These are phyloP conservation scores for Volvariella surrecta DNA, from an alignment of 1,284 basidiomycete genomes.

Conservation along the genomic window DNA sequence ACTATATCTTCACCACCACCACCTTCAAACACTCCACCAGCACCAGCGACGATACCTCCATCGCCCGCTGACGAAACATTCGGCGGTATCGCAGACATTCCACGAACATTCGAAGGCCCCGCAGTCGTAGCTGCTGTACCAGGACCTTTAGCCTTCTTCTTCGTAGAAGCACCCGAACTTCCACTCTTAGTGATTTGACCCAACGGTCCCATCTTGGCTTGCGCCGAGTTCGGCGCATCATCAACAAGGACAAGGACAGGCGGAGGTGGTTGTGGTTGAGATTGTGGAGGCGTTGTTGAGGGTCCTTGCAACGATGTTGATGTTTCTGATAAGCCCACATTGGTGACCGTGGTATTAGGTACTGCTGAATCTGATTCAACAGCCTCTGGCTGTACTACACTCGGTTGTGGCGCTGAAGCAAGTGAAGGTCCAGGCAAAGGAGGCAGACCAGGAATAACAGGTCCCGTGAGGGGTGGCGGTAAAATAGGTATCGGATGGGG, in stretches of 20 bases:
- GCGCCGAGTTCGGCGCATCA: conserved; percentile 46
- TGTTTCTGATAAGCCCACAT: conserved; percentile 9
- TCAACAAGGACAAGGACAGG: conserved; percentile 42
- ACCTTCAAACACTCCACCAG: conserved; percentile 8
- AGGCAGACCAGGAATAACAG: conserved; percentile 6
- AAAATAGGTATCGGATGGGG: conserved; percentile 11
- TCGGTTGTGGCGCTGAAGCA: conserved; percentile 6
- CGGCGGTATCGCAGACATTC: background rate
- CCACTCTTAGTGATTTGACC: conserved; percentile 53
- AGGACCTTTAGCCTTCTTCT: conserved; percentile 29
- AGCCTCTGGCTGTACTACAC: background rate
- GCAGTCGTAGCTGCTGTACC: background rate
- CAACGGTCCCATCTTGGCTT: conserved; percentile 66
- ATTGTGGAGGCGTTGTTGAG: conserved; percentile 3
- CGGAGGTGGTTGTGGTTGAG: conserved; percentile 12
- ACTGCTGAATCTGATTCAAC: background rate
- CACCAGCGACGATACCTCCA: conserved; percentile 3
- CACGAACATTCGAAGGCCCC: conserved; percentile 1
- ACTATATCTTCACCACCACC: conserved; percentile 11
- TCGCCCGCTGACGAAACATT: conserved; percentile 5
- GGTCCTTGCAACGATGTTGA: background rate
- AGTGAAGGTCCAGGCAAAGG: conserved; percentile 12
- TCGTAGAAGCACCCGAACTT: conserved; percentile 16
- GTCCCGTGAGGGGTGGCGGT: conserved; percentile 5
- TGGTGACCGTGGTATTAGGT: background rate